Evolutionary conservation across 148 eudicot genomes (phyloP).

Genomic region (Amaranthus palmeri): DNA sequence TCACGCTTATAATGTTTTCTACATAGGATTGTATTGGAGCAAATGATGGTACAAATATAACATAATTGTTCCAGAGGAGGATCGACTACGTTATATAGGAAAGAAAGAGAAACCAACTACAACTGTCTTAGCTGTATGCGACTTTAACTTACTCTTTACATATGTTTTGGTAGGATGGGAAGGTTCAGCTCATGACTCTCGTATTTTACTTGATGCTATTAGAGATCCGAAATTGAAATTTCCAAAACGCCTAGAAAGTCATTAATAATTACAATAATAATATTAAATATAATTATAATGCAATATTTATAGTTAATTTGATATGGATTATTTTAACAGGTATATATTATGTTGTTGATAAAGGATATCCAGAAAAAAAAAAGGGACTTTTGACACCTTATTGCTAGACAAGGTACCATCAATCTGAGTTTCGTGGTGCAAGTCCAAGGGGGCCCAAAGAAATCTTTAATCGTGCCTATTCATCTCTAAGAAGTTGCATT

Average conservation of each 20-base stretch:
- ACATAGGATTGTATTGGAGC: too few relatives aligned
- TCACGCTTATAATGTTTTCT: too few relatives aligned
- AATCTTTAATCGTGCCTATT: slow-evolving; percentile 4
- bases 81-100: too few relatives aligned
- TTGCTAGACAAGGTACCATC: not conserved
- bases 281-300: too few relatives aligned
- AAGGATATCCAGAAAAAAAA: not conserved
- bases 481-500: not conserved
- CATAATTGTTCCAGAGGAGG: too few relatives aligned
- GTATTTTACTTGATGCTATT: not conserved
- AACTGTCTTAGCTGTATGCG: too few relatives aligned
- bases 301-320: too few relatives aligned
- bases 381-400: not conserved
- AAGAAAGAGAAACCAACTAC: too few relatives aligned
- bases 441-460: not conserved
- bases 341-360: not conserved
- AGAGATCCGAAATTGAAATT: not conserved
- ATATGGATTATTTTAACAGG: too few relatives aligned
- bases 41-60: too few relatives aligned
- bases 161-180: too few relatives aligned
- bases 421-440: not conserved
- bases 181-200: not conserved
- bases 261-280: not conserved
- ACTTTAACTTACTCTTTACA: too few relatives aligned
- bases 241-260: not conserved